phyloP scores from a whole-genome alignment of 352 stramenopile genomes.

The Phytophthora sp. region DNA sequence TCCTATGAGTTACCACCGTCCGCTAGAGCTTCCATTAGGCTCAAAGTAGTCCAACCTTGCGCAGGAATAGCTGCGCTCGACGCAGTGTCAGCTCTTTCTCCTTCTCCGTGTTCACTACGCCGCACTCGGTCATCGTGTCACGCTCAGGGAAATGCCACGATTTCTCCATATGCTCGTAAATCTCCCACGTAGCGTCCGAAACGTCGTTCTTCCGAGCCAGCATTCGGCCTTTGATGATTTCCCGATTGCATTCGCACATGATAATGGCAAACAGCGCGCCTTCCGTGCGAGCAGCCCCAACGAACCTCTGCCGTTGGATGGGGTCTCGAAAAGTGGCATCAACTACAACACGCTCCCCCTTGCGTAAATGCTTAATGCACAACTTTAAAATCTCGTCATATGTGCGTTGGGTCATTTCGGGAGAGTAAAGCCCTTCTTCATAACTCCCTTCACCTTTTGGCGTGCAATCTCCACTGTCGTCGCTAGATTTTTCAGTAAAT shows the following conservation, averaged over 20 bases:
- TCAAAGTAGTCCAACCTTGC: conserved; percentile 59
- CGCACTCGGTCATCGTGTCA: conserved; percentile 44
- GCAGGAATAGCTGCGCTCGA: conserved; percentile 59
- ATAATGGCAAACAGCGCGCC: conserved; percentile 59
- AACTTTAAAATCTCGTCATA: conserved; percentile 68
- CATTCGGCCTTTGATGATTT: conserved; percentile 71
- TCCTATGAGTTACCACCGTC: no score
- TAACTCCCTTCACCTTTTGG: conserved; percentile 34
- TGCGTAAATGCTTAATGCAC: conserved; percentile 38
- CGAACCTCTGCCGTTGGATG: conserved; percentile 47
- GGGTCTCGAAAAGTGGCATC: conserved; percentile 70
- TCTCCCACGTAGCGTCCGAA: conserved; percentile 71
- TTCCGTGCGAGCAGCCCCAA: conserved; percentile 46
- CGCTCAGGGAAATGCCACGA: conserved; percentile 46
- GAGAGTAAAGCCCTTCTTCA: conserved; percentile 67
- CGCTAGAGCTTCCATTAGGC: background rate
- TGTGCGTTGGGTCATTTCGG: conserved; percentile 60
- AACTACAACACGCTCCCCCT: conserved; percentile 62
- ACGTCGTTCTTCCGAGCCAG: conserved; percentile 64
- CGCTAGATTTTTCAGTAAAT: background rate
- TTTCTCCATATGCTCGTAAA: conserved; percentile 72
- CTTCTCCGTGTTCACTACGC: conserved; percentile 74
- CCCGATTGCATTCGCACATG: conserved; percentile 69
- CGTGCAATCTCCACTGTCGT: conserved; percentile 6
- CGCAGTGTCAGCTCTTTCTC: conserved; percentile 68